Conservation (phyloP, 148 eudicot genomes). For the Amaranthus hypochondriacus region DNA sequence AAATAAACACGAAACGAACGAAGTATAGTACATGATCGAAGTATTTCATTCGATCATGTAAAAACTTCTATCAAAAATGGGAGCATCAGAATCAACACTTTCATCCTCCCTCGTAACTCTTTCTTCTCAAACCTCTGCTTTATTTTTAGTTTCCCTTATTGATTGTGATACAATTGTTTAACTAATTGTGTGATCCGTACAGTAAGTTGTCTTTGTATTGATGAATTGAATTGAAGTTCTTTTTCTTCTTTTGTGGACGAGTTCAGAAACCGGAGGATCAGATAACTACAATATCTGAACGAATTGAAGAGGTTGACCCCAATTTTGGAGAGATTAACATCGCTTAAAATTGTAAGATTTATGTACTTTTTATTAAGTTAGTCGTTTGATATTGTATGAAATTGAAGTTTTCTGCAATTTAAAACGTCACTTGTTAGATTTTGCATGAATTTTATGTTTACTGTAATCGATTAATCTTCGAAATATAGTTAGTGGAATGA, state of each 20-base stretch:
- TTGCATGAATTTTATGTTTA: too few species aligned
- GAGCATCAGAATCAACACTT: conserved; percentile 60
- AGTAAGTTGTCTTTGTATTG: too few species aligned
- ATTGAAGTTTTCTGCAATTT: not conserved
- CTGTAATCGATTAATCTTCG: not conserved
- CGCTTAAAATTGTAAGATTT: conserved; percentile 64
- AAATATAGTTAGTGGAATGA: not conserved
- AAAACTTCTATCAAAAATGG: conserved; percentile 27
- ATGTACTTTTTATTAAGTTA: too few species aligned
- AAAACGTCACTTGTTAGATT: too few species aligned
- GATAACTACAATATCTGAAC: conserved; percentile 82
- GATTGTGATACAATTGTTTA: not conserved
- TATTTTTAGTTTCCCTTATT: not conserved
- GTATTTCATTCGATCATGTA: too few species aligned
- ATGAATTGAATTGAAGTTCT: not conserved
- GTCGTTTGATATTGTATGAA: too few species aligned
- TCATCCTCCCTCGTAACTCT: conserved; percentile 37
- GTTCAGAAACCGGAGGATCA: conserved; percentile 54
- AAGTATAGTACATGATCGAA: too few species aligned
- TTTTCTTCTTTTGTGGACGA: not conserved
- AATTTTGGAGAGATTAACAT: conserved; percentile 55
- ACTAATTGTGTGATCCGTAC: too few species aligned
- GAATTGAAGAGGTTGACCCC: conserved; percentile 64
- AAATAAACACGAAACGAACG: too few species aligned
- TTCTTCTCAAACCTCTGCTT: not conserved